Evolutionary conservation across 805 yeast species (phyloP).

Genomic region (Candida nonsorbophila): DNA sequence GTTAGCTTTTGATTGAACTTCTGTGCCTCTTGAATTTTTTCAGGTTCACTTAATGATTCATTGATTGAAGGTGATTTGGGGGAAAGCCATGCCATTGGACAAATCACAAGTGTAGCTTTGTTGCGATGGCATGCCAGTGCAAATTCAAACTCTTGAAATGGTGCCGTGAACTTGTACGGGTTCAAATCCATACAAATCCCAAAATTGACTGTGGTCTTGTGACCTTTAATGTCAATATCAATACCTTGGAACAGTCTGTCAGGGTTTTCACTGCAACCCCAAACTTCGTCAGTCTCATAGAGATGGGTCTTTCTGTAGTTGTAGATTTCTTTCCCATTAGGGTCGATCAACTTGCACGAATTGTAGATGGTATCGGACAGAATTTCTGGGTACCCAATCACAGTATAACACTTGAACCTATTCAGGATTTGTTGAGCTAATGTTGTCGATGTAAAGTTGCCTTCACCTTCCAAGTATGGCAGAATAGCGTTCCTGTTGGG

Average conservation of each 20-base stretch:
- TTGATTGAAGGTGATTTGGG: constrained; percentile 40
- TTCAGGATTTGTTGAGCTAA: constrained; percentile 56
- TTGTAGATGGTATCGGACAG: constrained; percentile 45
- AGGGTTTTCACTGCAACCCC: constrained; percentile 76
- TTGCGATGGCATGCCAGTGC: constrained; percentile 46
- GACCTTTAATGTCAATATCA: constrained; percentile 24
- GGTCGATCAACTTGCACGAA: constrained; percentile 61
- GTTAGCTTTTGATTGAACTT: not conserved
- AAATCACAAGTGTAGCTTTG: constrained; percentile 51
- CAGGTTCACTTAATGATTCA: constrained; percentile 5
- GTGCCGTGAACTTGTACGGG: constrained; percentile 79
- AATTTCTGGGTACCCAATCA: constrained; percentile 80
- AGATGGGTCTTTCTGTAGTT: constrained; percentile 75
- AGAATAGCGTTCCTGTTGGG: constrained; percentile 36
- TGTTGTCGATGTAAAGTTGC: constrained; percentile 40
- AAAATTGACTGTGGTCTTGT: constrained; percentile 38
- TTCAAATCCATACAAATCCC: constrained; percentile 96
- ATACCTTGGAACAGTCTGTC: constrained; percentile 48
- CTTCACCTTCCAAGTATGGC: constrained; percentile 51
- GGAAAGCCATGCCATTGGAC: constrained; percentile 87
- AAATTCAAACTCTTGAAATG: constrained; percentile 72
- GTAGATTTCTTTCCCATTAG: constrained; percentile 51
- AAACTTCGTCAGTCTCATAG: constrained; percentile 70
- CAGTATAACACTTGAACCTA: constrained; percentile 54
- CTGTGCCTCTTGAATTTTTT: constrained; percentile 9